Base-by-base conservation (phyloP, 148 eudicot species). In the Selenicereus undatus region DNA sequence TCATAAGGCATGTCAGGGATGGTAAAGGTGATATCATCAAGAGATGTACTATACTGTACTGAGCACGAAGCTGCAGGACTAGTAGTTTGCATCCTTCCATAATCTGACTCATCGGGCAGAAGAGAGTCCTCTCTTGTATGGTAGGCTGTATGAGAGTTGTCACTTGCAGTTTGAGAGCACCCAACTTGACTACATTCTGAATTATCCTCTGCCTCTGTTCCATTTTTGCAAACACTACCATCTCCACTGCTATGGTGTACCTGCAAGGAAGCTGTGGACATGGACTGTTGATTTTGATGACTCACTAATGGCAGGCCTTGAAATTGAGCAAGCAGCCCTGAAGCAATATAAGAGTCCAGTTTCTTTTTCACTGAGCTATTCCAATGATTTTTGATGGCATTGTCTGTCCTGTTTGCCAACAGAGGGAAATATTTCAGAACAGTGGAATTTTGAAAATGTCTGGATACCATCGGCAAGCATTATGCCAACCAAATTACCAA, bases 331-430 rank as follows among this genome's bases (percentile, higher is more conserved):
- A 96, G 94, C 83, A 94, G 86, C 48, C 98, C 99, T 27, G 99
- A 91, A 50, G 97, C 88, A 88, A 88, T 86, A 82, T 90, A 96
- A 39, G 91, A 85, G 80, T 94, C 99, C 80, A 92, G 73, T 87
- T 94, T 96, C 90, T 96, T 96, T 85, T 94, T 96, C 62, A 96
- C 98, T 30, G 99, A 96, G 85, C 98, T 93, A 81, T 96, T 93
- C 99, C 99, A 96, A 73, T 96, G 99, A 87, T 96, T 96, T 87
- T 96, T 96, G 3, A 96, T 96, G 74, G 99, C 89, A 87, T 96
- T 96, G 89, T 96, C 99, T 65, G 98, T 82, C 93, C 99, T 96
- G 97, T 78, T 81, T 74, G 48, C 70, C 83, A 87, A 30, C 78
- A 86, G 48, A 81, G 77, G 78, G 62, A 72, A 70, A 78, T 43